These are phyloP conservation scores for Fragilaria crotonensis DNA, from an alignment of 108 stramenopile species.

Conservation along the genomic window DNA sequence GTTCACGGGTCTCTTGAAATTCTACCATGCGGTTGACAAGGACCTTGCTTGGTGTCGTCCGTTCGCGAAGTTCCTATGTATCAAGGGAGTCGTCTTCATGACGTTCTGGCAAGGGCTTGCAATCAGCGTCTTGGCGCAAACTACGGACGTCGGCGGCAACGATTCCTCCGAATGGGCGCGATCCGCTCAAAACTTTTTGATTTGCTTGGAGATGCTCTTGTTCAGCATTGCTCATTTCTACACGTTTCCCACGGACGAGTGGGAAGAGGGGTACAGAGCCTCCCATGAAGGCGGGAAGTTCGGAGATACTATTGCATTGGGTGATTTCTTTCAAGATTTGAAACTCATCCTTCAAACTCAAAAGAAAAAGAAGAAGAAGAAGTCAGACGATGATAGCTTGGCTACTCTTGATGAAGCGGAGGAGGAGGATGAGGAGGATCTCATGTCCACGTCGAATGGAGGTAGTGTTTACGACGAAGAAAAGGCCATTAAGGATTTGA, in stretches of 20 bases:
- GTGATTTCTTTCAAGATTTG: slow-evolving; percentile 79
- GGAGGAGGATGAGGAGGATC: slow-evolving; percentile 5
- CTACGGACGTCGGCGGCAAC: slow-evolving; percentile 53
- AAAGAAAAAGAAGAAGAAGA: not conserved
- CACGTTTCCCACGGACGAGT: slow-evolving; percentile 89
- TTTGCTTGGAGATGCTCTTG: slow-evolving; percentile 92
- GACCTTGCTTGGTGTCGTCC: slow-evolving; percentile 76
- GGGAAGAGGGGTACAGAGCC: slow-evolving; percentile 77
- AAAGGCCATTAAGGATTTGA: not conserved
- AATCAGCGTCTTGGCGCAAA: slow-evolving; percentile 55
- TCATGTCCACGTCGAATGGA: not conserved
- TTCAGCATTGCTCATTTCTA: slow-evolving; percentile 89
- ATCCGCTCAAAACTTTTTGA: slow-evolving; percentile 86
- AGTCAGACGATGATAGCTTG: not conserved
- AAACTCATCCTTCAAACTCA: slow-evolving; percentile 33
- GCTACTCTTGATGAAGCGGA: not conserved
- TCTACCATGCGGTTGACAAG: slow-evolving; percentile 85
- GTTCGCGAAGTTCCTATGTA: slow-evolving; percentile 37
- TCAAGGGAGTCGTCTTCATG: slow-evolving; percentile 80
- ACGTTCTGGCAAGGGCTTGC: slow-evolving; percentile 92
- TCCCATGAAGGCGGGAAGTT: slow-evolving; percentile 49
- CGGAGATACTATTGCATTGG: slow-evolving; percentile 80
- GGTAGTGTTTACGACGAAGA: not conserved
- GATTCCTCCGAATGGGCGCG: slow-evolving; percentile 61
- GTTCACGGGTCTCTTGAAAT: slow-evolving; percentile 85